Evolutionary conservation across 2,329 filamentous ascomycete species (phyloP), one percentile per base, ranked within the genome.

Genomic region (Lomentospora prolificans): DNA sequence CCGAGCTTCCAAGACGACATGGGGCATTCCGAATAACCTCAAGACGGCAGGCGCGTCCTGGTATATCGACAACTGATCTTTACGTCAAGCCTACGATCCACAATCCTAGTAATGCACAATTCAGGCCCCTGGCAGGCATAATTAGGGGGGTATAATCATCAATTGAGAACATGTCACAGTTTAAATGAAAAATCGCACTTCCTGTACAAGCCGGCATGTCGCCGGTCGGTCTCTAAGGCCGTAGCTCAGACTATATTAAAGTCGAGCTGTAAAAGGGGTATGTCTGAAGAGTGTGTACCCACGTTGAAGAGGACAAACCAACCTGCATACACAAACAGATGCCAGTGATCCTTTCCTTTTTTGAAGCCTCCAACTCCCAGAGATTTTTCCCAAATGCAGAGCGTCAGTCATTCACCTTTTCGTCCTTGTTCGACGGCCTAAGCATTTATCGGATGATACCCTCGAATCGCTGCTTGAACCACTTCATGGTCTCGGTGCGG

Each of bases 401-500:
- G 61, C 55, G 28, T 58, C 36, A 44, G 24, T 44, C 62, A 63
- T 60, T 59, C 60, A 58, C 59, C 58, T 59, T 57, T 53, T 59
- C 50, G 52, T 14, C 12, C 50, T 14, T 46, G 22, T n/a, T 30
- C 36, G 25, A 25, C 17, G 31, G 24, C 27, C 33, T 61, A 61
- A 62, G 64, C 71, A 69, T 85, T 89, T 95, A 97, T 82, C 94
- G 87, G 80, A 99, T 90, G 74, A 97, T 97, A 74, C 92, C 94
- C 75, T 97, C 90, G 85, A 96, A 96, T 77, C 90, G 86, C 70
- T 73, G 69, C 79, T 83, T 83, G 79, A 83, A 99, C 94, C 94
- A 99, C 82, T 91, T 95, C 80, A 97, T 79, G 70, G 91, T 96
- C 85, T 99, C 94, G 63, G 84, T 77, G 72, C 90, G 87, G 85